Evolutionary conservation across 2,329 filamentous ascomycete species (phyloP), one percentile per base, ranked within the genome.

Genomic region (Fusarium floridanum): DNA sequence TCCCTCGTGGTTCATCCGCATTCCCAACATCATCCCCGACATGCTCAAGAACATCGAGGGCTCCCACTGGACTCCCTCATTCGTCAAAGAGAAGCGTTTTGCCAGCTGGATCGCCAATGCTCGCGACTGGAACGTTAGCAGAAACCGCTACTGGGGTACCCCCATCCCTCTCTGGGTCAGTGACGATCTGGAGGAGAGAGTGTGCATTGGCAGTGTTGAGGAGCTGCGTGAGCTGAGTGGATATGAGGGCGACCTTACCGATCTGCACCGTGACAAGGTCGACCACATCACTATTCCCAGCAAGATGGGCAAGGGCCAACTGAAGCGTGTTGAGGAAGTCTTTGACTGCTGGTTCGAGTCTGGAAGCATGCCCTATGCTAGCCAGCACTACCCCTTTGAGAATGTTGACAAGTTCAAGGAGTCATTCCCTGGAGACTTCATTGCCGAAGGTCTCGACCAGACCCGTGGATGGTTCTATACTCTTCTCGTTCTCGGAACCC

Each of bases 291-390:
- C 95, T 53, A 98, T 98, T 73, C 95, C 95, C 1, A 97, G 94
- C 81, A 93, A 94, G 83, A 89, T 92, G 84, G 95, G 95, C 76
- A 97, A 96, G 80, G 95, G 95, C 22, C 87, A 89, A n/a, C 86
- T 98, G 72, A 92, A 89, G 78, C 92, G 95, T 76, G 89, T 97
- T 11, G 92, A 95, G 61, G 95, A 98, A 81, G 94, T 98, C 6
- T 98, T 98, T 78, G 95, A 98, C 84, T 98, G 95, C 81, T 98
- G 95, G 95, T 97, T 98, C 73, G 95, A 98, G 83, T 98, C 95
- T 50, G 95, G 95, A 70, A 95, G 93, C 81, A 98, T 98, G 95
- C 95, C 95, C 3, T 98, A 97, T 81, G 94, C 94, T 48, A 95
- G 93, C 75, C 91, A 93, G 72, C 95, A 98, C 82, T 98, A 97